Base-by-base conservation (phyloP, 2,329 filamentous ascomycete genomes). In the Colletotrichum neosansevieriae region DNA sequence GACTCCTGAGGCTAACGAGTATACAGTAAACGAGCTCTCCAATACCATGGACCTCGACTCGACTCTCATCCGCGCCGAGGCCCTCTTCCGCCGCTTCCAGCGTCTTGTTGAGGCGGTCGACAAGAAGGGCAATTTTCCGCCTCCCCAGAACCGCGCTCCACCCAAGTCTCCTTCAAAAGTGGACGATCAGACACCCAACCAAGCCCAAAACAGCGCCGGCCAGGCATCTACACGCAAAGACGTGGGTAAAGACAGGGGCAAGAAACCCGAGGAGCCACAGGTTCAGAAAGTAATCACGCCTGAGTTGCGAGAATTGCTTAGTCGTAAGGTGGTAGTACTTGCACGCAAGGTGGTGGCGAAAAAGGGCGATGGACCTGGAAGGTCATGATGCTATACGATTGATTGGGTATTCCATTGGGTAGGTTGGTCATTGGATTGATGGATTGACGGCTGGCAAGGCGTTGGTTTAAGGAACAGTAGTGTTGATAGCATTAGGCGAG, bases 31-130 rank as follows among this genome's bases (percentile, higher is more conserved):
- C 76, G 96, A 99, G 77, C 88, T 99, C 1, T 97, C 94, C 5
- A 92, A 92, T 71, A 97, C 92, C 1, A 98, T 99, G 76, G 96
- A 99, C 73, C 87, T 99, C 0, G 88, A 94, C 59, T 91, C 91
- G 1, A 97, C 94, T 0, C 87, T 98, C 17, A 89, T 97, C 68
- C 89, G 94, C 36, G 96, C 96, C 11, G 96, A 99, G 79, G 88
- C 90, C 0, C 88, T 99, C 3, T 99, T 97, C 84, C 89, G 89
- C 71, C 90, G 92, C 57, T 99, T 97, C 80, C 91, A 97, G 75
- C 88, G 94, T 50, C 91, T 93, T 2, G 92, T 99, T 11, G 94
- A 98, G 75, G 92, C 93, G 0, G 91, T 97, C 40, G 97, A 99
- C 79, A 95, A 96, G 81, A 97, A 96, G 79, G 86, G 91, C 58